Base-by-base conservation (phyloP, 768 basidiomycete species). In the Lyophyllum semitale region DNA sequence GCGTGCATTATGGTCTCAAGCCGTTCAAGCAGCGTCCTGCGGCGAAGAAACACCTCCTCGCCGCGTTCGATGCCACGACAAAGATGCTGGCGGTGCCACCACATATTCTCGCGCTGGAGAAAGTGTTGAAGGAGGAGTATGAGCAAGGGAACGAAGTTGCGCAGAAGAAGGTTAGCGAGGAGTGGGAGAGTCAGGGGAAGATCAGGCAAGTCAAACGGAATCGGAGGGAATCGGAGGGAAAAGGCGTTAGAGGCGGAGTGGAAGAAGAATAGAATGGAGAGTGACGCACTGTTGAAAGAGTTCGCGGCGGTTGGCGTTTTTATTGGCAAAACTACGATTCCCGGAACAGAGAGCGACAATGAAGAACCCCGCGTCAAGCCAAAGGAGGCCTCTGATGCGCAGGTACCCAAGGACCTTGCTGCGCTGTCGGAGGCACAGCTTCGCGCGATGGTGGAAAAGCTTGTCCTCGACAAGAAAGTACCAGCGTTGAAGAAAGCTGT, bases 1-100 rank as follows among this genome's bases (percentile, higher is more conserved):
- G 68, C 15, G 13, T 65, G 13, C 68, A 69, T 47, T 67, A 72
- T 48, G 69, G 68, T 4, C 54, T 70, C 13, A 63, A 63, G 51
- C 54, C 55, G 26, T 57, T 57, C n/a, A 69, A 67, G 59, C 64
- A 62, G 13, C 61, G 60, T 44, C 62, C 61, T 4, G 42, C 62
- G 1, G 67, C 68, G 26, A 70, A 68, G 56, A 65, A 64, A 48
- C 51, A 59, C n/a, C 60, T 70, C 37, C 56, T 63, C n/a, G 51
- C 41, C 17, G 60, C 67, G 9, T 70, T 64, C 44, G 54, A 58
- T 9, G 20, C 50, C 1, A 44, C 46, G 43, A 60, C 51, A 4
- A 53, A 54, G 42, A 58, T 53, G 6, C 47, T 71, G 22, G 25
- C 42, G 22, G 64, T 69, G 11, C 70, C 67, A 11, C 25, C 47